Conservation (phyloP, 2,329 filamentous ascomycete species). For the Hortaea sp. region DNA sequence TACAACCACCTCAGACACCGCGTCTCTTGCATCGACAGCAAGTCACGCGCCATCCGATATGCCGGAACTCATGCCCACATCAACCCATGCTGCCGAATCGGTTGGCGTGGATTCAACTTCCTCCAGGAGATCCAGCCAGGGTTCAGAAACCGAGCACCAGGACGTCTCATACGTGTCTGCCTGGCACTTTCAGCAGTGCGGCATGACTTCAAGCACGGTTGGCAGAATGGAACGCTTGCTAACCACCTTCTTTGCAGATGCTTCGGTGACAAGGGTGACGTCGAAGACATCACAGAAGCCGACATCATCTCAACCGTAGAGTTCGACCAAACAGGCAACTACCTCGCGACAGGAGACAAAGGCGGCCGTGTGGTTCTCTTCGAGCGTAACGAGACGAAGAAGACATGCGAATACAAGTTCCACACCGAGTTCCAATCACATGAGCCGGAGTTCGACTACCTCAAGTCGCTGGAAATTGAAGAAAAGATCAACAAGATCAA, state of each 20-base stretch:
- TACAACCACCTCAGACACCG: background rate
- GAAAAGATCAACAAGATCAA: constrained; percentile 99
- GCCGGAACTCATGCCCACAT: background rate
- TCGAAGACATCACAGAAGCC: constrained; percentile 96
- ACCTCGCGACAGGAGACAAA: constrained; percentile 83
- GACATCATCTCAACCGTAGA: constrained; percentile 89
- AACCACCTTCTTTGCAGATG: constrained; percentile 51
- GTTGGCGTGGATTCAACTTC: no score
- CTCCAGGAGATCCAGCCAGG: background rate
- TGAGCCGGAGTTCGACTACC: constrained; percentile 97
- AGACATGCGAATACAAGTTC: constrained; percentile 99
- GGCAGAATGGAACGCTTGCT: background rate
- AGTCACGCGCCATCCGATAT: background rate
- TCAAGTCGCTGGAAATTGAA: constrained; percentile 98
- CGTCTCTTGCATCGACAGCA: background rate
- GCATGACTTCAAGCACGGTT: background rate
- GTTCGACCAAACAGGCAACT: constrained; percentile 84
- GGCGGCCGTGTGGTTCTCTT: constrained; percentile 77
- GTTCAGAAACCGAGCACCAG: background rate
- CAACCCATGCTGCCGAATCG: no score
- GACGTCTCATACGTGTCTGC: background rate
- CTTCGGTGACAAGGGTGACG: constrained; percentile 98
- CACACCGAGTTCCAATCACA: constrained; percentile 99
- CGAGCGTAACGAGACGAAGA: constrained; percentile 97
- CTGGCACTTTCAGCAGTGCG: background rate